Conservation (phyloP, 371 early-diverging fungal genomes). For the Caulochytrium protostelioides region DNA sequence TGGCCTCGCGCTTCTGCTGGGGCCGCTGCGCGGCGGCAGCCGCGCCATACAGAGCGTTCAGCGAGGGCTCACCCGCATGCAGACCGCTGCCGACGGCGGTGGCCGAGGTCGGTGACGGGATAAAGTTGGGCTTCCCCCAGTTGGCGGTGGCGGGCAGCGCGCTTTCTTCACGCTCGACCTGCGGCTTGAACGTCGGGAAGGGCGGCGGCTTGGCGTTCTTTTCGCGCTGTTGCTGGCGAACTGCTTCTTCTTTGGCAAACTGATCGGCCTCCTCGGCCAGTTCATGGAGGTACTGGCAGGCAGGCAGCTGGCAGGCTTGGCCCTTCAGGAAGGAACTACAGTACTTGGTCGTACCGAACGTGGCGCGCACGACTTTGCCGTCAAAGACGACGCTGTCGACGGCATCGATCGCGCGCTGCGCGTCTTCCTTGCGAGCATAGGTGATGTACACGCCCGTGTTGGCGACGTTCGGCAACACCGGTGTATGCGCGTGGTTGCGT, state of each 20-base stretch:
- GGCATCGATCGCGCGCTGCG: constrained; percentile 64
- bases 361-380: constrained; percentile 57
- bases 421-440: constrained; percentile 66
- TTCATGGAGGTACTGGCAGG: constrained; percentile 84
- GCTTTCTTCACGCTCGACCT: constrained; percentile 18
- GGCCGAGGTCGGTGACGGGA: no score
- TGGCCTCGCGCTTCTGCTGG: no score
- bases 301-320: constrained; percentile 72
- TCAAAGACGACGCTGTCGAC: constrained; percentile 83
- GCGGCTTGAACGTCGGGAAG: constrained; percentile 6
- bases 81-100: no score
- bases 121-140: no score
- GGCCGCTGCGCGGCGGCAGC: no score
- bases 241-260: constrained; percentile 27
- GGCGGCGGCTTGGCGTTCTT: constrained; percentile 8
- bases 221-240: constrained; percentile 7
- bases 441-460: constrained; percentile 69
- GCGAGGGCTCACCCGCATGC: no score
- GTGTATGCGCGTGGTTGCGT: constrained; percentile 12
- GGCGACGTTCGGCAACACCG: constrained; percentile 10
- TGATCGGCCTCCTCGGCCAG: constrained; percentile 72
- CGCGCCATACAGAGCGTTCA: no score
- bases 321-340: constrained; percentile 82
- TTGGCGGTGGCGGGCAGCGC: constrained; percentile 23
- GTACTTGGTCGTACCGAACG: constrained; percentile 93